These are phyloP conservation scores for Eimeria sp. DNA, from an alignment of 169 alveolate species.

Conservation along the genomic window DNA sequence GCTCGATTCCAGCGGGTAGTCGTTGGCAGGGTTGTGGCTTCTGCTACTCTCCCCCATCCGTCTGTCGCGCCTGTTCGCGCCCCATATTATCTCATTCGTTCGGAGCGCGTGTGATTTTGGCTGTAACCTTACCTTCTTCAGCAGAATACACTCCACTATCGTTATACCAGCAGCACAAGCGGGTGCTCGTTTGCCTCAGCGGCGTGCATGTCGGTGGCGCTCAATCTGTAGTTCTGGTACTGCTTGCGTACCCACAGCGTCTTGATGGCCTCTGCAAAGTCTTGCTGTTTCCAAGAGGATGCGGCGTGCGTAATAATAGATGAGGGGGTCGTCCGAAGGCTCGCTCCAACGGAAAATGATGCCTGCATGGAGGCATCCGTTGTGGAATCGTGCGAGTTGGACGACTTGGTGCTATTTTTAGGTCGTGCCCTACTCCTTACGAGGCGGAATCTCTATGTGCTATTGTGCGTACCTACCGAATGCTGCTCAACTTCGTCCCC, in stretches of 20 bases:
- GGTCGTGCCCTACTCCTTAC: slow-evolving; percentile 68
- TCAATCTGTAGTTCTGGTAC: not conserved
- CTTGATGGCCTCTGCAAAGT: slow-evolving; percentile 35
- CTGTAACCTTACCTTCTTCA: not conserved
- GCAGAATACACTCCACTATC: not conserved
- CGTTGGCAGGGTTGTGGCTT: not conserved
- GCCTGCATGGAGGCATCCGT: not conserved
- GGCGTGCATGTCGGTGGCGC: not conserved
- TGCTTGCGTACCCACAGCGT: not conserved
- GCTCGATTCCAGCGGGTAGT: not conserved
- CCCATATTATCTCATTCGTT: not conserved
- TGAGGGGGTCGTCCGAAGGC: slow-evolving; percentile 16
- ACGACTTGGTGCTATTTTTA: slow-evolving; percentile 31
- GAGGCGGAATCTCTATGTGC: slow-evolving; percentile 60
- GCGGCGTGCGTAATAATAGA: slow-evolving; percentile 52
- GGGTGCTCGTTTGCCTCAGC: not conserved
- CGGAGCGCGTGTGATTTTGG: not conserved
- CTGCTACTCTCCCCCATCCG: not conserved
- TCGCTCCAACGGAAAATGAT: not conserved
- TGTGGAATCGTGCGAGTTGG: slow-evolving; percentile 21
- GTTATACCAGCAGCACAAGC: not conserved
- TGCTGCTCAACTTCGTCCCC: not conserved
- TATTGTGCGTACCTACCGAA: slow-evolving; percentile 38
- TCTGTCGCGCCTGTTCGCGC: not conserved
- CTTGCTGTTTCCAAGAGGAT: slow-evolving; percentile 62